phyloP scores from a whole-genome alignment of 805 yeast species.

The Wickerhamiella brachini region DNA sequence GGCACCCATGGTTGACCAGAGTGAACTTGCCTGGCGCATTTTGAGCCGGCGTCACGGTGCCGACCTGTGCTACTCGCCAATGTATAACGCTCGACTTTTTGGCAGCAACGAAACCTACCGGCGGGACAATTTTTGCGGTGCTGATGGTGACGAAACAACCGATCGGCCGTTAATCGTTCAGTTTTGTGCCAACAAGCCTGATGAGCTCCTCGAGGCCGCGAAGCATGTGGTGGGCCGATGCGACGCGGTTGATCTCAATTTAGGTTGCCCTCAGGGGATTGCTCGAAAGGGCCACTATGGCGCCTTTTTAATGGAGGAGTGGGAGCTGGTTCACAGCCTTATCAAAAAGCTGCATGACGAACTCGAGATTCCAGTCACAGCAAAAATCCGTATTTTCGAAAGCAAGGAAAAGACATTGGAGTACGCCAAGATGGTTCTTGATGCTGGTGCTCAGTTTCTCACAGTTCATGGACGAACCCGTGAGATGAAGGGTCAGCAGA shows the following conservation, averaged over 20 bases:
- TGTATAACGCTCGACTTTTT: conserved; percentile 87
- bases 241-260: conserved; percentile 89
- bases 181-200: conserved; percentile 94
- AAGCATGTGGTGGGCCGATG: conserved; percentile 64
- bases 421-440: conserved; percentile 78
- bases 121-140: conserved; percentile 43
- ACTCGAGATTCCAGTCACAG: conserved; percentile 79
- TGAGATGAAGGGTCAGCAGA: conserved; percentile 93
- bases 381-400: conserved; percentile 82
- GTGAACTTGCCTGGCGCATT: conserved; percentile 90
- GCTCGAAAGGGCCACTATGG: conserved; percentile 94
- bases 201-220: conserved; percentile 69
- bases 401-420: conserved; percentile 69
- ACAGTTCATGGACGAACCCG: conserved; percentile 94
- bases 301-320: conserved; percentile 91
- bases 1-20: conserved; percentile 98
- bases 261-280: conserved; percentile 98
- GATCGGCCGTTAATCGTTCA: conserved; percentile 90
- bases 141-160: conserved; percentile 53
- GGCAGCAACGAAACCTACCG: conserved; percentile 77
- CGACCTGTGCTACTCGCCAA: conserved; percentile 86
- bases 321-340: conserved; percentile 65
- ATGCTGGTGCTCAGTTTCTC: conserved; percentile 90
- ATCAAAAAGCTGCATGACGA: conserved; percentile 63
- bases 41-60: conserved; percentile 84